Evolutionary conservation across 2,329 filamentous ascomycete genomes (phyloP), one percentile per base, ranked within the genome.

Genomic region (Chalara sp.): DNA sequence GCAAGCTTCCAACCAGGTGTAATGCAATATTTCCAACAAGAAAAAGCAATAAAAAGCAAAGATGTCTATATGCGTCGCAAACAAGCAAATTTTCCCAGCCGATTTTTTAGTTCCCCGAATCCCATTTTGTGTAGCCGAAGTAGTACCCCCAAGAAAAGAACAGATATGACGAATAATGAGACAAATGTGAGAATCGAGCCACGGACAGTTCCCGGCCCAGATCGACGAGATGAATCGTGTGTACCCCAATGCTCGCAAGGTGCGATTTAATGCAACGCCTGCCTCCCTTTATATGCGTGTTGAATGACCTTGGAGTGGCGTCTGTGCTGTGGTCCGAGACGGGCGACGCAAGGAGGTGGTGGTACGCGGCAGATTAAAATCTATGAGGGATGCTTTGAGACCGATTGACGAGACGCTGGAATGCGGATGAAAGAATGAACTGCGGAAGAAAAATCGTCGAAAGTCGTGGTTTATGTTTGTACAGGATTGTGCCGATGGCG

Each of bases 311-410:
- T 28, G 31, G 40, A 21, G 21, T 21, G 21, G 21, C 41, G 53
- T 54, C 53, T 57, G 57, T 59, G 52, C 54, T 60, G 59, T 60
- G 56, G 50, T 50, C 56, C 59, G n/a, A 48, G 59, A 57, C 60
- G 53, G 52, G 48, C 56, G 55, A 52, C 11, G 32, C 45, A 7
- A 46, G 44, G 28, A 51, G 53, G n/a, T 12, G 11, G 32, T 48
- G 30, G 10, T 42, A 42, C n/a, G 41, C 30, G 21, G 21, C 21
- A 21, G 21, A 21, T 21, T 28, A 48, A 12, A 44, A 52, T 46
- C 46, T 47, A 47, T 47, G n/a, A 29, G 21, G 8, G 33, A 37
- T 35, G 29, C n/a, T 33, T 30, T 37, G 47, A 39, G 46, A 51
- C 48, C 53, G 48, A 40, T 43, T 46, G 50, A 47, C 37, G 13